Base-by-base conservation (phyloP, 139 green algal species). In the Micractinium sp. region DNA sequence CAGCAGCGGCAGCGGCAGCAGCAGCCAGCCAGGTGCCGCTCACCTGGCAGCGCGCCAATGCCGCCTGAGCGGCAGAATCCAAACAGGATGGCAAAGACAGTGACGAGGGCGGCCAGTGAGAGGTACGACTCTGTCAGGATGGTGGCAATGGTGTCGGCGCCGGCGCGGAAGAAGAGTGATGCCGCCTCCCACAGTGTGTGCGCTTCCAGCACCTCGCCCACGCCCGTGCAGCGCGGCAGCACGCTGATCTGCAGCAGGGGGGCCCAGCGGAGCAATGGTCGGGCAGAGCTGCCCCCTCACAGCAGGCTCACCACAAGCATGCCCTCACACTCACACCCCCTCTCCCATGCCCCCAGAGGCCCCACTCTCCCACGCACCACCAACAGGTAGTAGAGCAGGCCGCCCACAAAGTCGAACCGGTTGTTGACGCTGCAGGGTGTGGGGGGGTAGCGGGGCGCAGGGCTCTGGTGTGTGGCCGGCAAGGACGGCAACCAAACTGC, bases 351-450 rank as follows among this genome's bases (percentile, higher is more conserved):
- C 47, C 47, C 5, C 5, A 9, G 47, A 56, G 47, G 47, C 73
- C 31, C 31, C n/a, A 19, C 76, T 9, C 36, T 31, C 76, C 61
- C 0, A 33, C 92, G 53, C 29, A 97, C 93, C 82, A 98, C 94
- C 36, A 97, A 90, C 29, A 97, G 89, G 92, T 96, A 98, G 93
- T 98, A 98, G 12, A 97, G 81, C 39, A 93, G 87, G 31, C 96
- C 96, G 15, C 96, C 96, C 38, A 98, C 96, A 63, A 98, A 87
- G 88, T 98, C 96, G 85, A 98, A 98, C 25, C 94, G 90, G 53
- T 85, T 92, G 86, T 95, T 96, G 53, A 94, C 89, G 39, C 91
- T 90, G 39, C 90, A 78, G 79, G 23, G n/a, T 20, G 39, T 80
- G n/a, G n/a, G n/a, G 82, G 71, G 31, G 18, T 36, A 27, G 31